phyloP scores from a whole-genome alignment of 1,139 yeast genomes.

The Eremothecium coryli region DNA sequence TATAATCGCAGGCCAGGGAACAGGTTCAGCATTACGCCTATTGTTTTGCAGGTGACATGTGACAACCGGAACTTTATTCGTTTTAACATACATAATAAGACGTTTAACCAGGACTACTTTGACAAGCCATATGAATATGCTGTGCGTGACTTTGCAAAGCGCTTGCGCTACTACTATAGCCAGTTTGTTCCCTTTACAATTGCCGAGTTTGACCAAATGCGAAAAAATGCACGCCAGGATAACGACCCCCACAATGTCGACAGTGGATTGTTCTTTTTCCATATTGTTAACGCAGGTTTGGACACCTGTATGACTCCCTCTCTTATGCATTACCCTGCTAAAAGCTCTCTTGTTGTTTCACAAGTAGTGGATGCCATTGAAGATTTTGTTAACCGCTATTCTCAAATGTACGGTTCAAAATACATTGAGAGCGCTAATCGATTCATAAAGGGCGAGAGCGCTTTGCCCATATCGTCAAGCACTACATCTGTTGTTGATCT shows the following conservation, averaged over 20 bases:
- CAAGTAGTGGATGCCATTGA: conserved; percentile 13
- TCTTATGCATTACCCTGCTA: conserved; percentile 13
- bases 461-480: not conserved
- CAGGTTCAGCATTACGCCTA: conserved; percentile 27
- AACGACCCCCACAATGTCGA: not conserved
- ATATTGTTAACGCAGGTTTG: conserved; percentile 19
- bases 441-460: conserved; percentile 13
- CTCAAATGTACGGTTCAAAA: conserved; percentile 19
- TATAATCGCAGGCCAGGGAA: conserved; percentile 18
- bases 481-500: not conserved
- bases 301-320: conserved; percentile 10
- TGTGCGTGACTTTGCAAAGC: conserved; percentile 49
- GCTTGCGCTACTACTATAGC: conserved; percentile 46
- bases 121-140: conserved; percentile 43
- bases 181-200: conserved; percentile 49
- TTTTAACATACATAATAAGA: conserved; percentile 55
- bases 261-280: conserved; percentile 15
- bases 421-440: conserved; percentile 19
- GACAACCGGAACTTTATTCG: conserved; percentile 35
- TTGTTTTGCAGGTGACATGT: conserved; percentile 41
- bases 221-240: conserved; percentile 4
- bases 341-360: conserved; percentile 11
- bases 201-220: conserved; percentile 35
- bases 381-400: conserved; percentile 18
- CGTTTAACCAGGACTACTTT: conserved; percentile 47